These are phyloP conservation scores for Penicillium griseofulvum DNA, from an alignment of 2,329 filamentous ascomycete genomes.

Conservation along the genomic window DNA sequence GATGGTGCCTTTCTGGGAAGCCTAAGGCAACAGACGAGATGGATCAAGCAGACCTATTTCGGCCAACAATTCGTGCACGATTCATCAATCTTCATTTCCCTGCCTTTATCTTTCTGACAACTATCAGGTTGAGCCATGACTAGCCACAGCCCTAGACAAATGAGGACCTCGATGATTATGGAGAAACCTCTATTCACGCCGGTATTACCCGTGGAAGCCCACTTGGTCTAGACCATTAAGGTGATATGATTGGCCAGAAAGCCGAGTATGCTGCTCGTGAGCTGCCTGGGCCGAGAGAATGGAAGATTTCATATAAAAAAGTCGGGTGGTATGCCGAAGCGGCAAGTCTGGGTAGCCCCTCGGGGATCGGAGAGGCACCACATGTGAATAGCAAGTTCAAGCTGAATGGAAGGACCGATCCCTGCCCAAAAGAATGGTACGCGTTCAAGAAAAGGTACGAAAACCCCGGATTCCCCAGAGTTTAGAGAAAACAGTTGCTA, in stretches of 20 bases:
- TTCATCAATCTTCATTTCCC: too few species aligned
- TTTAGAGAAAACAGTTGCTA: background rate
- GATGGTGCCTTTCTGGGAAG: background rate
- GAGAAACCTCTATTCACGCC: background rate
- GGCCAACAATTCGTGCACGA: too few species aligned
- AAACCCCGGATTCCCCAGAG: background rate
- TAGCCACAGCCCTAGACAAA: background rate
- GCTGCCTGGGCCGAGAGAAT: background rate
- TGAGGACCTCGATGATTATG: too few species aligned
- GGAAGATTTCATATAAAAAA: background rate
- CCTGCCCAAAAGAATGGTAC: background rate
- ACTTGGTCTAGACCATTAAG: background rate
- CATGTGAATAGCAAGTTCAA: background rate
- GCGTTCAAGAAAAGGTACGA: background rate
- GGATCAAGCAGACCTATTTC: background rate
- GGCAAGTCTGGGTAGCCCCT: background rate
- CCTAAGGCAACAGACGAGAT: background rate
- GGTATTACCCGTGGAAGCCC: background rate
- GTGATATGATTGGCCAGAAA: background rate
- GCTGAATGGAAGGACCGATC: background rate
- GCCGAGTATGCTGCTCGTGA: too few species aligned
- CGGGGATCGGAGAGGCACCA: too few species aligned
- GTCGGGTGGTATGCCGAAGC: background rate
- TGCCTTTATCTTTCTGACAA: too few species aligned
- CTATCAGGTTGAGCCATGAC: background rate